phyloP scores from a whole-genome alignment of 148 eudicot species.

The Selenicereus undatus region DNA sequence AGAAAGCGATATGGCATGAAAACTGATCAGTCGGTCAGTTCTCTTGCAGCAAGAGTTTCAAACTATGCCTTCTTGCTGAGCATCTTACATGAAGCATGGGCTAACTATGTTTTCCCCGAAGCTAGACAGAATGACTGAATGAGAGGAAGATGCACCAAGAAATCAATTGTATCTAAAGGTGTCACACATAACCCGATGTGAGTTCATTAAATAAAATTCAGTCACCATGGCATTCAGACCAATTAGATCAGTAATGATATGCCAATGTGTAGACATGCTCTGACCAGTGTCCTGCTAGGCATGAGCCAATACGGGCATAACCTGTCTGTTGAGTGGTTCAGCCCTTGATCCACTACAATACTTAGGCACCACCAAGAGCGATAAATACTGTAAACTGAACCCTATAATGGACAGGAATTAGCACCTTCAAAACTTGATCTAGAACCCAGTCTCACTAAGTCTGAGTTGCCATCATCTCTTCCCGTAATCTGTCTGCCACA shows the following conservation, averaged over 20 bases:
- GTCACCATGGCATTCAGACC: neutral
- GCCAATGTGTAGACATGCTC: no score
- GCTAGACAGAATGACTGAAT: no score
- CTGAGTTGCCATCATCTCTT: conserved; percentile 42
- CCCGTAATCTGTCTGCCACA: conserved; percentile 43
- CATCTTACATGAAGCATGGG: no score
- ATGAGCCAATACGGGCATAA: no score
- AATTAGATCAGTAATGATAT: neutral
- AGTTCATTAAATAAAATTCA: neutral
- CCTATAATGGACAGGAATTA: neutral
- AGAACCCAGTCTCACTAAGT: neutral
- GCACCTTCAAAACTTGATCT: neutral
- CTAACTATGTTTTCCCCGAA: no score
- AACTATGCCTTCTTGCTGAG: no score
- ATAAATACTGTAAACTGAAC: neutral
- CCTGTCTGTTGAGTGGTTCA: no score
- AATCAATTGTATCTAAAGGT: neutral
- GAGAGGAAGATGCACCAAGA: neutral
- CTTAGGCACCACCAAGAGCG: neutral
- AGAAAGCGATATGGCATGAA: no score
- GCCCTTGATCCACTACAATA: no score
- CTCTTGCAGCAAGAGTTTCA: no score
- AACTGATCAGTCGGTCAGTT: no score
- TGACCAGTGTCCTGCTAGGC: no score
- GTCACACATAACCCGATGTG: neutral